Base-by-base conservation (phyloP, 768 basidiomycete genomes). In the Lactifluus echinatus region DNA sequence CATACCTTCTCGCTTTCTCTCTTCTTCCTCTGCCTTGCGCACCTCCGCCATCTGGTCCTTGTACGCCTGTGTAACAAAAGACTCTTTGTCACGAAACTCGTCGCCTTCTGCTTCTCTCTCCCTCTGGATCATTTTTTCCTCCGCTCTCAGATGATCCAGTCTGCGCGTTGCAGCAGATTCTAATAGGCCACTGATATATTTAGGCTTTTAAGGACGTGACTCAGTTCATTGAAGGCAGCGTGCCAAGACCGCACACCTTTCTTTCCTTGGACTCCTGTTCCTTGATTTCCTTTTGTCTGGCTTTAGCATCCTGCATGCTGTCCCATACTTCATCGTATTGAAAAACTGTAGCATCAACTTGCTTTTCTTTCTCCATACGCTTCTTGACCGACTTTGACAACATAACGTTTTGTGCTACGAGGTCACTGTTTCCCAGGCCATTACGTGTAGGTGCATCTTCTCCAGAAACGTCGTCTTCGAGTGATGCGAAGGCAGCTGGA, bases 291-390 rank as follows among this genome's bases (percentile, higher is more conserved):
- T 92, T 89, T 66, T 87, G 87, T 39, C 72, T 73, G 61, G 74
- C 73, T 71, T 93, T 90, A 0, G 83, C 87, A 62, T 87, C 82
- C 71, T 98, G 93, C 85, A 99, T 97, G 63, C 79, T 82, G 66
- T 99, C 96, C 80, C 86, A 98, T 4, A 98, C 84, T 71, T 91
- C 93, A 68, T 99, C 96, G 66, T 99, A 99, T 70, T 94, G 84
- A 69, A 87, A 98, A 4, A 94, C 89, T 0, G 85, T 86, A 42
- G 79, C 67, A 64, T 98, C 95, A 3, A 93, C 75, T 60, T 77
- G 76, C 73, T 83, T 79, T 69, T 94, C 93, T 49, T 80, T 80
- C 60, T 89, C 83, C 73, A 94, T 82, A 62, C 81, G 79, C 67
- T 84, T 87, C 73, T 76, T 82, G 69, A 75, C 74, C n/a, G 80